phyloP scores from a whole-genome alignment of 257 asterid genomes.

The Scutellaria barbata region DNA sequence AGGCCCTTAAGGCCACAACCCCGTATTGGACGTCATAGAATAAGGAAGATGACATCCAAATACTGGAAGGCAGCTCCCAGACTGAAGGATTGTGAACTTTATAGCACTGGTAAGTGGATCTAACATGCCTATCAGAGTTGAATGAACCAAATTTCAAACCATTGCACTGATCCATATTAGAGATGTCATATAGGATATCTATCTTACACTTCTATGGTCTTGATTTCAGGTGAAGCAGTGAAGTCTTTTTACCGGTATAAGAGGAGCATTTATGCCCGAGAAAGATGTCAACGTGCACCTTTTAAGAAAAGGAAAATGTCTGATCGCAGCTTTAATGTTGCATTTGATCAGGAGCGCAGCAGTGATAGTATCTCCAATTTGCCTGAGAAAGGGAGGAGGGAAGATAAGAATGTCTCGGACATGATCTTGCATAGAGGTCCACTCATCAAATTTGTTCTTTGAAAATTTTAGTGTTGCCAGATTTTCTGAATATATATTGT shows the following conservation, averaged over 20 bases:
- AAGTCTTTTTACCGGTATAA: slow-evolving; percentile 61
- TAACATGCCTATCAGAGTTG: slow-evolving; percentile 1
- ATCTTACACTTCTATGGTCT: slow-evolving; percentile 5
- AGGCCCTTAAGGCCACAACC: slow-evolving; percentile 70
- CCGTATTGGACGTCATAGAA: slow-evolving; percentile 59
- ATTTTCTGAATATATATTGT: slow-evolving; percentile 34
- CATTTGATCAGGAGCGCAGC: slow-evolving; percentile 69
- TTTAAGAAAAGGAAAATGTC: slow-evolving; percentile 74
- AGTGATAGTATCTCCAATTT: slow-evolving; percentile 67
- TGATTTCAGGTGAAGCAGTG: slow-evolving; percentile 67
- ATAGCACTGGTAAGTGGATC: slow-evolving; percentile 60
- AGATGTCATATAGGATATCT: slow-evolving; percentile 2
- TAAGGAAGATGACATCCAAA: slow-evolving; percentile 74
- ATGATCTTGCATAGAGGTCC: slow-evolving; percentile 43
- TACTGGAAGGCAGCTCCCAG: slow-evolving; percentile 77
- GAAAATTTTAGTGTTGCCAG: slow-evolving; percentile 13
- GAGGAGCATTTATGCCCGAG: slow-evolving; percentile 58
- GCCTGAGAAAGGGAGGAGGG: slow-evolving; percentile 57
- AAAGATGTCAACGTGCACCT: slow-evolving; percentile 58
- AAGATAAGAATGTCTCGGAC: slow-evolving; percentile 42
- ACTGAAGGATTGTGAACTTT: slow-evolving; percentile 61
- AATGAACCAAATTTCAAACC: background rate
- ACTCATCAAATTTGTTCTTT: slow-evolving; percentile 23
- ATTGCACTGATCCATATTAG: background rate
- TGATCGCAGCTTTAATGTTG: slow-evolving; percentile 50